Conservation (phyloP, 2,329 filamentous ascomycete species). For the Cyclaneusma minus region DNA sequence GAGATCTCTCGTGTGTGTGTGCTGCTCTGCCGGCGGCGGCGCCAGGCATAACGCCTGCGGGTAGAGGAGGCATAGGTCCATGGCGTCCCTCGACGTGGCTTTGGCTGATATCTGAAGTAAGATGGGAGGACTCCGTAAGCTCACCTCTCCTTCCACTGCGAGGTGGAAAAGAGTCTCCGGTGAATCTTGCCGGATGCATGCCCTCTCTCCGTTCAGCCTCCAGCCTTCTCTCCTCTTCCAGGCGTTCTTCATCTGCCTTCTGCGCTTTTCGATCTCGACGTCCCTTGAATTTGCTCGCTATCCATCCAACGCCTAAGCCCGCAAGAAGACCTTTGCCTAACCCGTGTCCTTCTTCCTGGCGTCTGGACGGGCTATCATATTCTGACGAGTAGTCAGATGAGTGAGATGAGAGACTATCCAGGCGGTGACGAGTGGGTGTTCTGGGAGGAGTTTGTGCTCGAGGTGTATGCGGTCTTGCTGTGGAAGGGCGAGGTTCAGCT, state of each 20-base stretch:
- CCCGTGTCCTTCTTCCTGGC: conserved; percentile 28
- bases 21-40: conserved; percentile 11
- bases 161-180: conserved; percentile 47
- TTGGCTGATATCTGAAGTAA: conserved; percentile 15
- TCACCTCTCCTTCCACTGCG: conserved; percentile 24
- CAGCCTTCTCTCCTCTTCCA: conserved; percentile 30
- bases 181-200: conserved; percentile 47
- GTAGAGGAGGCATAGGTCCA: conserved; percentile 24
- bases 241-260: conserved; percentile 34
- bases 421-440: conserved; percentile 24
- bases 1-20: conserved; percentile 21
- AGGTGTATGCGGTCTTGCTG: conserved; percentile 22
- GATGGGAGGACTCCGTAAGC: conserved; percentile 12
- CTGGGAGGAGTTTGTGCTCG: conserved; percentile 32
- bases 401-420: no score
- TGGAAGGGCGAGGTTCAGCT: conserved; percentile 22
- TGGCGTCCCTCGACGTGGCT: conserved; percentile 23
- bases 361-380: conserved; percentile 40
- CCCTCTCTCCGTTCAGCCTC: conserved; percentile 34
- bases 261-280: conserved; percentile 38
- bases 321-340: conserved; percentile 32
- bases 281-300: conserved; percentile 49
- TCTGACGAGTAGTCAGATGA: conserved; percentile 47
- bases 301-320: conserved; percentile 50
- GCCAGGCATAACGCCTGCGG: conserved; percentile 10